A percentile compares a stretch with the other conserved stretches of the same genome.
Evolutionary conservation across 176 grass and related monocot genomes (phyloP).

Genomic region (Hordeum vulgare): MorexV3_pseudomolecules_assembly NC_058524.1:610538112-610538611

Average conservation of each 20-base stretch:
- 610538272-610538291: not conserved
- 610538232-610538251: not conserved
- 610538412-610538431: not conserved
- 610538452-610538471: too few relatives aligned
- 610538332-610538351: not conserved
- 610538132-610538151: too few relatives aligned
- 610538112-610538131: too few relatives aligned
- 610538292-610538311: not conserved
- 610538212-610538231: too few relatives aligned
- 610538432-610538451: not conserved
- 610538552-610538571: too few relatives aligned
- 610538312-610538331: not conserved
- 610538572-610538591: not conserved
- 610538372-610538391: not conserved
- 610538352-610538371: not conserved
- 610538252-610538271: too few relatives aligned
- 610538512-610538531: not conserved
- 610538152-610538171: too few relatives aligned
- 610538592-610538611: too few relatives aligned
- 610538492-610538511: not conserved
- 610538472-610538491: not conserved
- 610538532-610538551: too few relatives aligned
- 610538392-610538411: not conserved
- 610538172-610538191: too few relatives aligned
- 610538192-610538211: too few relatives aligned